Evolutionary conservation across 441 rosid species (phyloP).

Genomic region (Omphalea diandra): DNA sequence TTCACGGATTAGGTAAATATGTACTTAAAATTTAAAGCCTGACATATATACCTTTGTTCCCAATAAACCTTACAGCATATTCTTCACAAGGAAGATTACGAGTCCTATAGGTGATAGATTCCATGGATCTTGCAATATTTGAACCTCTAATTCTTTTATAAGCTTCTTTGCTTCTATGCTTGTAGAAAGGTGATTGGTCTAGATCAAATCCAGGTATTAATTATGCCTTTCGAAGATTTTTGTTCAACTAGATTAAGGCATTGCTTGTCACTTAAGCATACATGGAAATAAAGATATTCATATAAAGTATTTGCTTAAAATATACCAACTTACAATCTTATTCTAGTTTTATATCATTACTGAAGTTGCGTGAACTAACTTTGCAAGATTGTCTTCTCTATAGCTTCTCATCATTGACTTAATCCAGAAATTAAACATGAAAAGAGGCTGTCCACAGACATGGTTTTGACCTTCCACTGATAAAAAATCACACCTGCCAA

Average conservation of each 20-base stretch:
- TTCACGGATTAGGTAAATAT: slow-evolving; percentile 44
- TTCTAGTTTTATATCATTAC: slow-evolving; percentile 23
- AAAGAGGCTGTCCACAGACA: neutral
- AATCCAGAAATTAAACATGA: neutral
- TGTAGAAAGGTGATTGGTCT: slow-evolving; percentile 39
- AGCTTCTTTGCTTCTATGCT: slow-evolving; percentile 16
- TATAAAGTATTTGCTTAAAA: neutral
- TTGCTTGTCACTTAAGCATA: slow-evolving; percentile 42
- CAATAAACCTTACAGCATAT: slow-evolving; percentile 31
- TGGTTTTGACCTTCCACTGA: slow-evolving; percentile 5
- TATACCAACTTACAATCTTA: slow-evolving; percentile 14
- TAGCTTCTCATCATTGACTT: slow-evolving; percentile 5
- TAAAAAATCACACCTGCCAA: slow-evolving; percentile 10
- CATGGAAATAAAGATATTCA: neutral
- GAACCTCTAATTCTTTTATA: slow-evolving; percentile 5
- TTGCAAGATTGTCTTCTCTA: neutral
- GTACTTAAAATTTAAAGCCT: too few species aligned
- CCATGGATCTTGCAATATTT: slow-evolving; percentile 29
- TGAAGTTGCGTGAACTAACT: slow-evolving; percentile 15
- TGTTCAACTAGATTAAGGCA: slow-evolving; percentile 25
- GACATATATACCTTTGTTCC: slow-evolving; percentile 31
- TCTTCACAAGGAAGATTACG: too few species aligned
- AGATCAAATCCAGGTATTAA: slow-evolving; percentile 36
- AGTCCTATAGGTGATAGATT: slow-evolving; percentile 22
- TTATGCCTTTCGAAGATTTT: slow-evolving; percentile 28